Evolutionary conservation across 768 basidiomycete genomes (phyloP), one percentile per base, ranked within the genome.

Genomic region (Auriscalpium vulgare): DNA sequence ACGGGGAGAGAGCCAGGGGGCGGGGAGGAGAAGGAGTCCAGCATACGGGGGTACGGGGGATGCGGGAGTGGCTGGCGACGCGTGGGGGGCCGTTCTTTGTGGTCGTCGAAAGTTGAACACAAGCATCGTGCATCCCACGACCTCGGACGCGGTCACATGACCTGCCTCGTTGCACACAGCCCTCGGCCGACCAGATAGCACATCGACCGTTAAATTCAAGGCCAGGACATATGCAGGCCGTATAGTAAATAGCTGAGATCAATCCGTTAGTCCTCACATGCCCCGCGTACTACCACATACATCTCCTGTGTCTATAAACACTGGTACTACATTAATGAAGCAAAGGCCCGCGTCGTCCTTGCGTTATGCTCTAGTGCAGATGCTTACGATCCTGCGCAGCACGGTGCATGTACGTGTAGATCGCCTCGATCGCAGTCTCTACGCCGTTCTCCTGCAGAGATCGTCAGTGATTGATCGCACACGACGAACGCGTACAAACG

Each of bases 371-470:
- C 47, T 48, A 48, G n/a, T 48, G 47, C 14, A 48, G 47, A 40
- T 35, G 19, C 53, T 11, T 60, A 49, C 66, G 66, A 43, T 66
- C 57, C 46, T 62, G 64, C 14, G 56, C 63, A 9, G 76, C 76
- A 37, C 72, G 68, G 55, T 64, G 65, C 40, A 84, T 72, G 64
- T 84, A 81, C 3, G 73, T 78, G 60, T 81, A 79, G 38, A 86
- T 78, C 6, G 75, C 73, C 38, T 74, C 67, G 35, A 85, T 80
- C 9, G 83, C 81, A n/a, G 72, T 74, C 52, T 74, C 74, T 7
- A 83, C 79, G 37, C 84, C 84, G 53, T 80, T 69, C 72, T 85
- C 82, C 78, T 81, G 55, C 34, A 9, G 65, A 36, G 40, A 16
- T 8, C 21, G 50, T 36, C 57, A 48, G 21, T 37, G 19, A 2